These are phyloP conservation scores for Candida neerlandica DNA, from an alignment of 1,139 yeast species.

Conservation along the genomic window DNA sequence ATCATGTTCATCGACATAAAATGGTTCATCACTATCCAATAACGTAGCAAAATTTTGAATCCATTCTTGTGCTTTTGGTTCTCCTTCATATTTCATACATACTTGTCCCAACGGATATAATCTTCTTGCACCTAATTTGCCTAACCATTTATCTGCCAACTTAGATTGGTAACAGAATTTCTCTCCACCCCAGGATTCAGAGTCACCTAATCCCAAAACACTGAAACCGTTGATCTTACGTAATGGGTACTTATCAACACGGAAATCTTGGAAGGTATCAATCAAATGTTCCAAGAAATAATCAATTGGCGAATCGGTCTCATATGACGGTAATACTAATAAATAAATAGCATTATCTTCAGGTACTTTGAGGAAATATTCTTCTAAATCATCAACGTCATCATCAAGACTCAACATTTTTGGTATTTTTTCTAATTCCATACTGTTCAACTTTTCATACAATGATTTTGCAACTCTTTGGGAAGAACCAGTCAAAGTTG, in stretches of 20 bases:
- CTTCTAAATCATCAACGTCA: conserved; percentile 83
- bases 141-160: conserved; percentile 72
- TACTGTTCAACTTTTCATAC: conserved; percentile 32
- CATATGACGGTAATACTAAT: conserved; percentile 85
- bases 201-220: conserved; percentile 86
- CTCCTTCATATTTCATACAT: conserved; percentile 76
- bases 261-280: conserved; percentile 82
- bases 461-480: conserved; percentile 65
- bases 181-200: conserved; percentile 76
- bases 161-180: conserved; percentile 88
- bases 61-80: conserved; percentile 67
- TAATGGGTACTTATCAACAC: conserved; percentile 82
- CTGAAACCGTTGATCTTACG: conserved; percentile 72
- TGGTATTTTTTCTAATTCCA: conserved; percentile 48
- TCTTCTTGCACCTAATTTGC: conserved; percentile 83
- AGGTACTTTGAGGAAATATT: conserved; percentile 73
- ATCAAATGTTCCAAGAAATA: conserved; percentile 78
- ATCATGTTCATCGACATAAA: conserved; percentile 45
- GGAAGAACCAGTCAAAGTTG: conserved; percentile 84
- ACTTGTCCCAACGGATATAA: conserved; percentile 83
- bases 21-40: conserved; percentile 68
- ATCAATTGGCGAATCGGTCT: conserved; percentile 90
- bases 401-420: conserved; percentile 69
- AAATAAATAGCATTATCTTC: conserved; percentile 58
- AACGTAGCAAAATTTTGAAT: conserved; percentile 58